Evolutionary conservation across 2,329 filamentous ascomycete genomes (phyloP), one percentile per base, ranked within the genome.

Genomic region (Calonectria hawksworthii): DNA sequence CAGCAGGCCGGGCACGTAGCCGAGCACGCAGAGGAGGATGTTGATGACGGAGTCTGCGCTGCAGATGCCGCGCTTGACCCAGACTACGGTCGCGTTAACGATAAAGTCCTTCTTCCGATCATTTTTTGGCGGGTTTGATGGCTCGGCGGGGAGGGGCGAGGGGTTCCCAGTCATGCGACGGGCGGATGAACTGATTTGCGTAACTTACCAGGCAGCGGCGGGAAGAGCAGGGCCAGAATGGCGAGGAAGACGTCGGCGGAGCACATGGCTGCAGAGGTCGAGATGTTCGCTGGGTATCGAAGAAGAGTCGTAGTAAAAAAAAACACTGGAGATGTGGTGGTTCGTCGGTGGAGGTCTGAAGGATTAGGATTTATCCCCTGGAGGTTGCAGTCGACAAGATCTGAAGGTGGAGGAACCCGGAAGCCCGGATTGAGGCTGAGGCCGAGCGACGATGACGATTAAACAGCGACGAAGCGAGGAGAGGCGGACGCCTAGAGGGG

Each of bases 1-100:
- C 3, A 99, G 88, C 65, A 99, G 93, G 75, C 96, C 96, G 26
- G 96, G 96, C 74, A 99, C 86, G 83, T 90, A 95, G 81, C 93
- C 94, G 28, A 96, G 92, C 69, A 92, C 84, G 86, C 94, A 97
- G 81, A 99, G 95, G 61, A 96, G 93, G 85, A 99, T 93, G 88
- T 99, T 99, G 89, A 99, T 98, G 81, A 99, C 83, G 11, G 94
- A 96, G 87, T 99, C 97, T 72, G 93, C 95, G 76, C 93, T 94
- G 89, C 97, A 99, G 87, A 99, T 90, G 77, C 97, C 97, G 82
- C 94, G 89, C 88, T 99, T 99, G 75, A 99, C 95, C 97, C 97
- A 99, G 81, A 99, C 97, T 81, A 47, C 28, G 16, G 23, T 21
- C 68, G 51, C 38, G 79, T 83, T 80, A 83, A 78, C 73, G 63